Conservation (phyloP, 148 eudicot species). For the Chenopodium berlandieri region DNA sequence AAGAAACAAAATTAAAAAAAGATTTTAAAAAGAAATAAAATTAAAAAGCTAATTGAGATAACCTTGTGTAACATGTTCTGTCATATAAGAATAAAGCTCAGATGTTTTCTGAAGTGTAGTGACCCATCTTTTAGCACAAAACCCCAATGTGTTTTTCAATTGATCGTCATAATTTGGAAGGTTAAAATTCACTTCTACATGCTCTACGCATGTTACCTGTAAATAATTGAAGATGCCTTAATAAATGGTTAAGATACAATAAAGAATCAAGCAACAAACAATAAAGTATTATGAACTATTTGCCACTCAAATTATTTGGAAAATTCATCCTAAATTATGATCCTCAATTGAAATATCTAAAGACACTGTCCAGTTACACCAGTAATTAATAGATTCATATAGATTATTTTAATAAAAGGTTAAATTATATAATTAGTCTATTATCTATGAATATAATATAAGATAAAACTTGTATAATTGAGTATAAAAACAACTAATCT, state of each 20-base stretch:
- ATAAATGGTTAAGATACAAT: background rate
- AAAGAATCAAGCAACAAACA: background rate
- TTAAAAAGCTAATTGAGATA: background rate
- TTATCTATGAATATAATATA: too few species aligned
- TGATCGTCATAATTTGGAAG: slow-evolving; percentile 43
- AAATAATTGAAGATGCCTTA: background rate
- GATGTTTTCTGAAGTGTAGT: slow-evolving; percentile 48
- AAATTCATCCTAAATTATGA: too few species aligned
- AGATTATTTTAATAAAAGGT: too few species aligned
- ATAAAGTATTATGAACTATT: too few species aligned
- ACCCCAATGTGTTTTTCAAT: slow-evolving; percentile 48
- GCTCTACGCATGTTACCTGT: slow-evolving; percentile 78
- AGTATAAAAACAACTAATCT: too few species aligned
- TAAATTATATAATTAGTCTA: too few species aligned
- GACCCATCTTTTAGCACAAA: slow-evolving; percentile 81
- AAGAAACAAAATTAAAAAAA: background rate
- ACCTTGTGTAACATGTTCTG: slow-evolving; percentile 26
- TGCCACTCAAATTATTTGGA: too few species aligned
- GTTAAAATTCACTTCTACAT: slow-evolving; percentile 57
- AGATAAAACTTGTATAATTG: too few species aligned
- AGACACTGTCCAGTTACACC: too few species aligned
- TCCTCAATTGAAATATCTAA: too few species aligned
- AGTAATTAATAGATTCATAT: too few species aligned
- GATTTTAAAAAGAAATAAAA: background rate
- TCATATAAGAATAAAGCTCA: slow-evolving; percentile 22